These are phyloP conservation scores for Xylariaceae sp. DNA, from an alignment of 2,329 filamentous ascomycete species.

Conservation along the genomic window DNA sequence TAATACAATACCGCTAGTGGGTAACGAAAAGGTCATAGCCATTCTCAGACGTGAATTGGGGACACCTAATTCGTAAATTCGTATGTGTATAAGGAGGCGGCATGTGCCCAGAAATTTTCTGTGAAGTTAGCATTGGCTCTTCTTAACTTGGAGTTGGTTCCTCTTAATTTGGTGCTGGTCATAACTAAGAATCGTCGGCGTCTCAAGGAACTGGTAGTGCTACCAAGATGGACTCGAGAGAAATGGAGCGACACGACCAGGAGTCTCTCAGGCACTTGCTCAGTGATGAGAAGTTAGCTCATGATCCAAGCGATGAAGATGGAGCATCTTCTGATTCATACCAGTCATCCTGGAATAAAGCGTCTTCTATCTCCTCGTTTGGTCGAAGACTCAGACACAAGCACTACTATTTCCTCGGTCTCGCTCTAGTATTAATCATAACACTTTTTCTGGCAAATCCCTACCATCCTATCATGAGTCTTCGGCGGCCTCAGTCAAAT, in stretches of 20 bases:
- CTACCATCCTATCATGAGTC: not conserved
- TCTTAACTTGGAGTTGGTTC: no score
- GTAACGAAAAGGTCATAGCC: no score
- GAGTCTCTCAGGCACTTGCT: not conserved
- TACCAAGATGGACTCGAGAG: no score
- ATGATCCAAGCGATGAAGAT: not conserved
- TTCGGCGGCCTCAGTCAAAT: not conserved
- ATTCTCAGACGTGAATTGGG: no score
- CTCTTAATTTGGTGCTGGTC: no score
- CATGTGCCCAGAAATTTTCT: no score
- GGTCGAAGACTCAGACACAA: not conserved
- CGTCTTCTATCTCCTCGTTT: not conserved
- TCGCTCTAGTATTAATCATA: not conserved
- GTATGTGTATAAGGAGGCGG: no score
- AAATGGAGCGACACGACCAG: not conserved
- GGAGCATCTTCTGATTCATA: not conserved
- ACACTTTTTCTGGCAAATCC: not conserved
- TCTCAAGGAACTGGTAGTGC: no score
- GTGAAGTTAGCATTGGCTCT: no score
- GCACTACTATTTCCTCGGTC: slow-evolving; percentile 2
- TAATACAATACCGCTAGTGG: no score
- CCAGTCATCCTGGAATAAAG: not conserved
- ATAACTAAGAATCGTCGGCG: no score
- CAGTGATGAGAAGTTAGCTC: not conserved
- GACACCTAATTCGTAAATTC: no score